phyloP scores from a whole-genome alignment of 1,284 basidiomycete species.

The Leccinum variabile region DNA sequence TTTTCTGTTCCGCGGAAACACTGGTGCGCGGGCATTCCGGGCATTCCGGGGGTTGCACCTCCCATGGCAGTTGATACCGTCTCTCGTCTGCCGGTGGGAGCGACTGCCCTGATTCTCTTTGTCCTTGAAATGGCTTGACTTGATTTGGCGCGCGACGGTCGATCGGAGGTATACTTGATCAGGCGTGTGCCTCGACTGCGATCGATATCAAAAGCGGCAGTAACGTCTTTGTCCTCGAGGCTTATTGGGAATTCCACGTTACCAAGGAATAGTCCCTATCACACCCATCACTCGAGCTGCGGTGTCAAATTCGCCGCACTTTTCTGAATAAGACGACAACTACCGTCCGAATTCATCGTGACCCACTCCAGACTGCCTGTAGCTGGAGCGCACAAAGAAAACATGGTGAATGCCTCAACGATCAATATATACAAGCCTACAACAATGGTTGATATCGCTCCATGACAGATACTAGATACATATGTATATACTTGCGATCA shows the following conservation, averaged over 20 bases:
- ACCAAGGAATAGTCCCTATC: background rate
- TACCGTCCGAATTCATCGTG: background rate
- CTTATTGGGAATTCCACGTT: background rate
- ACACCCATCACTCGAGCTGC: background rate
- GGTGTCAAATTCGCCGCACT: background rate
- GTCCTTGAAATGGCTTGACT: background rate
- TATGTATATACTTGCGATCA: conserved; percentile 14
- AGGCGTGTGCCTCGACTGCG: too few relatives aligned
- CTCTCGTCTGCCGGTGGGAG: background rate
- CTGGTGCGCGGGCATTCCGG: background rate
- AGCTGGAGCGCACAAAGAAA: background rate
- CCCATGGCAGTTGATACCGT: background rate
- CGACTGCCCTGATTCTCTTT: background rate
- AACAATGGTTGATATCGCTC: conserved; percentile 11
- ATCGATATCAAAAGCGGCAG: background rate
- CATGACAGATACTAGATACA: conserved; percentile 10
- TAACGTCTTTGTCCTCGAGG: background rate
- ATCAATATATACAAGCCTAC: background rate
- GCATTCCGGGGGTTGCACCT: background rate
- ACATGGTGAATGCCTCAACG: background rate
- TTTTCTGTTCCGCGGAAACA: background rate
- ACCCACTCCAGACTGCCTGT: background rate
- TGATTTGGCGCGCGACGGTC: background rate
- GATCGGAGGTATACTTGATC: background rate
- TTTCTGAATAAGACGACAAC: background rate